Evolutionary conservation across 129 eudicot genomes (phyloP).

Genomic region (Solidago caesia): DNA sequence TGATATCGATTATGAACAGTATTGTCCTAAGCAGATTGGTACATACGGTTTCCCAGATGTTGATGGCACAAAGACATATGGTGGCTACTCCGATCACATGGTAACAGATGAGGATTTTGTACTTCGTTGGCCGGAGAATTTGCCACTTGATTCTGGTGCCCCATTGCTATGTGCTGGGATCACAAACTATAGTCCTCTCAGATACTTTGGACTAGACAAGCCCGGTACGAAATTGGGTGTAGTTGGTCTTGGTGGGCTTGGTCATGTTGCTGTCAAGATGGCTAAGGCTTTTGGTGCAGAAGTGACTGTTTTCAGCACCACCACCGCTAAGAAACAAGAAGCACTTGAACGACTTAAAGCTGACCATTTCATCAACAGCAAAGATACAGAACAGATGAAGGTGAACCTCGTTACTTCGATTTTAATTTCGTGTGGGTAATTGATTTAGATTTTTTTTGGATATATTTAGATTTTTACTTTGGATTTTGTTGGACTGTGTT

Average conservation of each 20-base stretch:
- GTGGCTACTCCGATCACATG: conserved; percentile 67
- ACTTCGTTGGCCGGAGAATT: conserved; percentile 49
- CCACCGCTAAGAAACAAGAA: conserved; percentile 44
- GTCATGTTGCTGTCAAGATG: conserved; percentile 60
- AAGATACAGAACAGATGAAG: conserved; percentile 41
- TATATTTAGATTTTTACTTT: background rate
- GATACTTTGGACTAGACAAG: conserved; percentile 45
- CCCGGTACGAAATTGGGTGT: conserved; percentile 57
- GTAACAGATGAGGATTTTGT: conserved; percentile 52
- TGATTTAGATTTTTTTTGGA: background rate
- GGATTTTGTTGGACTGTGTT: background rate
- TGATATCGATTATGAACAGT: conserved; percentile 40
- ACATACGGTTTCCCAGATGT: conserved; percentile 28
- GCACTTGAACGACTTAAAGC: conserved; percentile 50
- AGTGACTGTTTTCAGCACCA: conserved; percentile 60
- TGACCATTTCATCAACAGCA: conserved; percentile 45
- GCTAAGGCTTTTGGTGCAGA: conserved; percentile 60
- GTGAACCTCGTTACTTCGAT: background rate
- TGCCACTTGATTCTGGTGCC: conserved; percentile 57
- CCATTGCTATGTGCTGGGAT: conserved; percentile 67
- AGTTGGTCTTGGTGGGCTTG: conserved; percentile 69
- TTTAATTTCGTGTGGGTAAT: background rate
- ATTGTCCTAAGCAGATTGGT: conserved; percentile 45
- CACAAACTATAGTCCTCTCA: conserved; percentile 53
- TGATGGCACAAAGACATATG: conserved; percentile 57